Percentiles rank a stretch among this genome's conserved stretches.
phyloP scores from a whole-genome alignment of 306 rosid genomes.

The Prunus kanzakura region DNA sequence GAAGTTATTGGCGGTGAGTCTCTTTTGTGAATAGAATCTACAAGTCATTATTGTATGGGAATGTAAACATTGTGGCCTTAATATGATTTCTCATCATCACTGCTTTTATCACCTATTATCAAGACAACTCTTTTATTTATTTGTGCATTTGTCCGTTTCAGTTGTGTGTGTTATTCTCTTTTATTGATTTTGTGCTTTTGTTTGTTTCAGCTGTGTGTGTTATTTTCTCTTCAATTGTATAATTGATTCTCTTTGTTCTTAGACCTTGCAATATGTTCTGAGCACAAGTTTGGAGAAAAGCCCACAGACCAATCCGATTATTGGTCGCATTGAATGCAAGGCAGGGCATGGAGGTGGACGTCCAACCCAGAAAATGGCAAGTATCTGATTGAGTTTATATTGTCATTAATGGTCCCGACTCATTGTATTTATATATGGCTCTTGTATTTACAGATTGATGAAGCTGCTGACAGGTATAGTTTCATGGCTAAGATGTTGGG shows the following conservation, averaged over 20 bases:
- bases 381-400: neutral
- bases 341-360: slow-evolving; percentile 90
- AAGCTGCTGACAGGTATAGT: slow-evolving; percentile 52
- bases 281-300: slow-evolving; percentile 68
- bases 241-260: slow-evolving; percentile 1
- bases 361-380: slow-evolving; percentile 85
- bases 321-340: slow-evolving; percentile 91
- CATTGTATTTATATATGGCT: neutral
- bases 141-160: neutral
- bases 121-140: neutral
- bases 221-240: neutral
- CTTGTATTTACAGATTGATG: slow-evolving; percentile 44
- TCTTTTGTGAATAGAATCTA: neutral
- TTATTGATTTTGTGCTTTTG: neutral
- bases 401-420: neutral
- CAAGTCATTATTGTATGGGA: neutral
- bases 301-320: slow-evolving; percentile 82
- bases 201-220: neutral
- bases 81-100: neutral
- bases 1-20: slow-evolving; percentile 84
- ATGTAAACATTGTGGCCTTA: neutral
- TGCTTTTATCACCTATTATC: neutral
- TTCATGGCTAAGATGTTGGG: slow-evolving; percentile 57
- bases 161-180: neutral
- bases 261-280: slow-evolving; percentile 76